Base-by-base conservation (phyloP, 371 early-diverging fungal species). In the Fennellomyces sp. region DNA sequence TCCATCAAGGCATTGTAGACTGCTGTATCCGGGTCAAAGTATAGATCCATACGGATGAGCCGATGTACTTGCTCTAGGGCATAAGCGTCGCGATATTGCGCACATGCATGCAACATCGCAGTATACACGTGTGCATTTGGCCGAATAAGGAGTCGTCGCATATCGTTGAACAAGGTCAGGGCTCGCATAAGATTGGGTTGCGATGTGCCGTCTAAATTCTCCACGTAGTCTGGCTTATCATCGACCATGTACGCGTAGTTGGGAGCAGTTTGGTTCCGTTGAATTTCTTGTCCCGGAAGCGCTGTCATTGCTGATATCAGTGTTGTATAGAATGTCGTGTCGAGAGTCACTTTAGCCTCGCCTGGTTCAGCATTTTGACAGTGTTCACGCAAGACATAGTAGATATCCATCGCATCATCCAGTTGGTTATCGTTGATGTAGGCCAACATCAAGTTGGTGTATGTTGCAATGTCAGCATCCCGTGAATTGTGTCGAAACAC, bases 391-490 rank as follows among this genome's bases (percentile, higher is more conserved):
- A 81, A 48, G 10, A 64, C 65, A 30, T 75, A 73, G 30, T 81
- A 81, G 15, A 78, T 72, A 27, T 70, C 76, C 73, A 81, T 73
- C 11, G 81, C 76, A 15, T 70, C 70, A 26, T 76, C 66, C 21
- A 68, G 49, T 6, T 66, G 56, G 5, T 65, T 65, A 33, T 69
- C 68, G 31, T 74, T 72, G 41, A 78, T 65, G 41, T 81, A 81
- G 15, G 78, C 76, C 23, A 76, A 26, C 52, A 76, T 76, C 0
- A 81, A 52, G 23, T 65, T 70, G 26, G 71, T 72, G 41, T 65
- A 81, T 0, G 76, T 76, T 0, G 61, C 54, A 5, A 73, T 58
- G 23, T 73, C 67, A 0, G 81, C 68, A 7, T 58, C 49, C 13
- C 25, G 45, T 7, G 36, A 33, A 21, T 63, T 50, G 47, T 68